Base-by-base conservation (phyloP, 306 rosid species). In the Mimosa bimucronata region DNA sequence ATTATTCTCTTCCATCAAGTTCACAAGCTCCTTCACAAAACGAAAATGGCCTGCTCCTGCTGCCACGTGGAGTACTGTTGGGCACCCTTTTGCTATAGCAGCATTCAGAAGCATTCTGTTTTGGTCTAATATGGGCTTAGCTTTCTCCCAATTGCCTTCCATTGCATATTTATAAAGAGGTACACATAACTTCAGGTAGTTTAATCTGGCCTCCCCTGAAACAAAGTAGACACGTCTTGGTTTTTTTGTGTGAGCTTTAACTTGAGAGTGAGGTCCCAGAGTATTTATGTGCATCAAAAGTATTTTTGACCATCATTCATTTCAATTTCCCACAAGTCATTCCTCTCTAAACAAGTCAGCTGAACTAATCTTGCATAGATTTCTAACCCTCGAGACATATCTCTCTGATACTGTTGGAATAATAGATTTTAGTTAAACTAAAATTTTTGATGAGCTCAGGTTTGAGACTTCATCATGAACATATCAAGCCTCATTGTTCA, bases 101-200 rank as follows among this genome's bases (percentile, higher is more conserved):
- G 86, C 82, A 0, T 37, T 23, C 57, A 28, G 16, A 15, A 85
- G 60, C 23, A 13, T 71, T 0, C 0, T 0, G 15, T 85, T 60
- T 26, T 11, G 2, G 0, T 3, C 11, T 26, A 82, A 6, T 29
- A 82, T 44, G 7, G 0, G 9, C 26, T 75, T 37, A 0, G 86
- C 82, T 44, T 6, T 30, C 55, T 1, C 1, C 88, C 88, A 85
- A 40, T 85, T 78, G 0, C 86, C 88, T 14, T 53, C 21, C 26
- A 85, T 12, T 31, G 79, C 82, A 52, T 2, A 2, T 48, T 82
- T 85, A 66, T 85, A 62, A 44, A 85, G 83, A 5, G 88, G 88
- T 41, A 85, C 88, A 57, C 82, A 94, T 1, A 28, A 29, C 0
- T 48, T 3, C 2, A 85, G 28, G 74, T 57, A 85, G 0, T 19